Conservation (phyloP, 2,329 filamentous ascomycete species). For the Verticillium klebahnii region DNA sequence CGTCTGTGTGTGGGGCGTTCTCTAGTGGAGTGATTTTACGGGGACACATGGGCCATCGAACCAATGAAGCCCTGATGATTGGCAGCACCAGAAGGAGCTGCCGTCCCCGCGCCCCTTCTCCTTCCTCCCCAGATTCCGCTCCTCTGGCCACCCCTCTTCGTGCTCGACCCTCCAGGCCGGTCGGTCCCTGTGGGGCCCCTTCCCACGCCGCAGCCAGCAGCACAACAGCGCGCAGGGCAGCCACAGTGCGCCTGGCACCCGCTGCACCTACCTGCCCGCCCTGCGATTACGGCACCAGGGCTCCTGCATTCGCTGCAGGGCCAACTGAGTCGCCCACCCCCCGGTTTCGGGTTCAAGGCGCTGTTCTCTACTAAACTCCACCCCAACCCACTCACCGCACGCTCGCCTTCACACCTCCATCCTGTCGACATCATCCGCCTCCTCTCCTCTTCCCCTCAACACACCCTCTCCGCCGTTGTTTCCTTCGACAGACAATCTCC, state of each 20-base stretch:
- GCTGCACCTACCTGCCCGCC: background rate
- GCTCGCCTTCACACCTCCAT: background rate
- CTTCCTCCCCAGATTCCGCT: background rate
- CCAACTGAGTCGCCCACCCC: background rate
- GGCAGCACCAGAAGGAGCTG: background rate
- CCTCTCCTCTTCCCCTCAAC: background rate
- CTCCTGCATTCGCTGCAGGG: background rate
- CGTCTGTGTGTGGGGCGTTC: background rate
- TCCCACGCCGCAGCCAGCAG: background rate
- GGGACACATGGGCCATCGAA: background rate
- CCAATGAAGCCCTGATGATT: background rate
- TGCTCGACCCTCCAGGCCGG: background rate
- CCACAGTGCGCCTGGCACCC: too few relatives aligned
- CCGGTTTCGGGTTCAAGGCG: background rate
- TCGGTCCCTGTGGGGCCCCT: background rate
- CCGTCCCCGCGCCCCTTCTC: background rate
- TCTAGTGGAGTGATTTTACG: background rate
- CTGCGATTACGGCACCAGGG: background rate
- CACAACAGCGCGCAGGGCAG: background rate
- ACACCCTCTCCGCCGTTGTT: background rate
- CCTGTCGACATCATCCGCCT: background rate
- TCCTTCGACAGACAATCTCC: conserved; percentile 1
- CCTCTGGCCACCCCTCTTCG: background rate
- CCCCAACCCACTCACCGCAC: background rate
- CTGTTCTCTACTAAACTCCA: background rate